Evolutionary conservation across 495 filamentous ascomycete genomes (phyloP).

Genomic region (Neurospora tetrasperma): DNA sequence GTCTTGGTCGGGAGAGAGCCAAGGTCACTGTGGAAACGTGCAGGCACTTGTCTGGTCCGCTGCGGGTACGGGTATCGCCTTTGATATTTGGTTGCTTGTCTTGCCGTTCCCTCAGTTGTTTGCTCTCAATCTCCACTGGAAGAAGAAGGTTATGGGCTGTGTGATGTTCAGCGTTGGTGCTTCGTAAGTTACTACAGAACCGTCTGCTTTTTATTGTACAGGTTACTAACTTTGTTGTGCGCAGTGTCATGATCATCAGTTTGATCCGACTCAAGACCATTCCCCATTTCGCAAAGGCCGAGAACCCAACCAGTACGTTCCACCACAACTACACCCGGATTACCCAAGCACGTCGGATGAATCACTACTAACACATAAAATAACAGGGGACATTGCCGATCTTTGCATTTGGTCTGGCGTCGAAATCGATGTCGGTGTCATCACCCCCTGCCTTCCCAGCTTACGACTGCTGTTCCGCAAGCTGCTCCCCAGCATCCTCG

Average conservation of each 20-base stretch:
- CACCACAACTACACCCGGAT: background rate
- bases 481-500: conserved; percentile 11
- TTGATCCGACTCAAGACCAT: conserved; percentile 23
- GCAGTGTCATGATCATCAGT: conserved; percentile 22
- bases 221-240: background rate
- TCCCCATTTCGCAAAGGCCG: conserved; percentile 13
- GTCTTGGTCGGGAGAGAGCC: conserved; percentile 17
- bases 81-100: conserved; percentile 28
- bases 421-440: conserved; percentile 24
- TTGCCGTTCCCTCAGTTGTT: conserved; percentile 28
- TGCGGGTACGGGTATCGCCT: conserved; percentile 24
- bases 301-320: conserved; percentile 20
- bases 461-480: conserved; percentile 18
- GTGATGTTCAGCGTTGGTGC: conserved; percentile 32
- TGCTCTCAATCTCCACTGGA: conserved; percentile 22
- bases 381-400: conserved; percentile 19
- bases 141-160: conserved; percentile 24
- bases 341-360: background rate
- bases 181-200: conserved; percentile 17
- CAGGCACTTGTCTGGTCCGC: conserved; percentile 20
- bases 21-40: conserved; percentile 23
- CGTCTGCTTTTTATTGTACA: background rate
- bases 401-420: conserved; percentile 22
- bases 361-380: background rate
- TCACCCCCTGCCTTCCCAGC: conserved; percentile 22